These are phyloP conservation scores for Aeminium ludgeri DNA, from an alignment of 495 filamentous ascomycete genomes.

Conservation along the genomic window DNA sequence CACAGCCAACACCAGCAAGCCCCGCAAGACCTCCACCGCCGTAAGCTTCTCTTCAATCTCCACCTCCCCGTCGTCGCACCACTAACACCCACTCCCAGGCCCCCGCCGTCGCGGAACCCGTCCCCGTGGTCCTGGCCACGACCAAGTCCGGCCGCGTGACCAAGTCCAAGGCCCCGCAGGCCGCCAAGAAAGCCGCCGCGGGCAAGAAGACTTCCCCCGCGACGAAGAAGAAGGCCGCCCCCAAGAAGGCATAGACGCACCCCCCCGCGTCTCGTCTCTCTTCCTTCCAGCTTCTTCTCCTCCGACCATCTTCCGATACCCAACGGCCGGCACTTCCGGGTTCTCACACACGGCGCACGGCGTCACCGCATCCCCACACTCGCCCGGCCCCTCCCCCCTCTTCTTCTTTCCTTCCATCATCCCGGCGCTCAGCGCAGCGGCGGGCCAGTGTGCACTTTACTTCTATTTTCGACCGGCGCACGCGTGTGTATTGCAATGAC, in stretches of 20 bases:
- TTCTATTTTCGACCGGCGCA: too few species aligned
- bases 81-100: conserved; percentile 25
- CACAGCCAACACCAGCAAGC: conserved; percentile 28
- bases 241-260: conserved; percentile 24
- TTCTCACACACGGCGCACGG: too few species aligned
- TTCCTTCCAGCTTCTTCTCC: too few species aligned
- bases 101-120: conserved; percentile 52
- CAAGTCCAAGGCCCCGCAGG: conserved; percentile 46
- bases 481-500: too few species aligned
- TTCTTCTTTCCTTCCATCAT: too few species aligned
- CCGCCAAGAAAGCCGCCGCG: conserved; percentile 31
- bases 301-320: too few species aligned
- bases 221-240: conserved; percentile 35
- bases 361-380: too few species aligned
- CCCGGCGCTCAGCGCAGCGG: too few species aligned
- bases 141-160: conserved; percentile 85
- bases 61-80: background rate
- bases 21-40: conserved; percentile 23
- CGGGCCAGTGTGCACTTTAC: too few species aligned
- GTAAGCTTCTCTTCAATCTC: conserved; percentile 22
- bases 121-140: conserved; percentile 58
- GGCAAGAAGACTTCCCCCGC: conserved; percentile 40
- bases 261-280: too few species aligned
- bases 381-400: too few species aligned
- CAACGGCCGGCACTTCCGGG: too few species aligned